These are phyloP conservation scores for Fusarium agapanthi DNA, from an alignment of 2,329 filamentous ascomycete species.

Conservation along the genomic window DNA sequence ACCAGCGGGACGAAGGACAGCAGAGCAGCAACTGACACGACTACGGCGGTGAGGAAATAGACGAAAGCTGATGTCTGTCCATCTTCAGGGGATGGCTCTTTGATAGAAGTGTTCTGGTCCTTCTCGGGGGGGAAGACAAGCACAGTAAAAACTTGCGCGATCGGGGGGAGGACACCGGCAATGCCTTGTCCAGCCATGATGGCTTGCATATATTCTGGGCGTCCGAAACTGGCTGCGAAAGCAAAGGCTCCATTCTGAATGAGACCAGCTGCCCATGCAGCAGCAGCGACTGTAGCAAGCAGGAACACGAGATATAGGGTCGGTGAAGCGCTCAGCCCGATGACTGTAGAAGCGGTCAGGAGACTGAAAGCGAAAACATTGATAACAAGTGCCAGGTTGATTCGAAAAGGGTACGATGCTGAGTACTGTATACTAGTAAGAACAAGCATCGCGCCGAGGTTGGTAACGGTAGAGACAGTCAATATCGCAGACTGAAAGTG, in stretches of 20 bases:
- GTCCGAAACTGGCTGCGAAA: conserved; percentile 85
- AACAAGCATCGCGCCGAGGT: conserved; percentile 77
- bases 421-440: conserved; percentile 82
- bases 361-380: conserved; percentile 81
- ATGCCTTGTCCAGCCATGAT: conserved; percentile 96
- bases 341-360: conserved; percentile 80
- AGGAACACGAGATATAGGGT: conserved; percentile 80
- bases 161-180: conserved; percentile 86
- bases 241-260: conserved; percentile 96
- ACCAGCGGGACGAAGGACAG: conserved; percentile 79
- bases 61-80: conserved; percentile 74
- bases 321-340: conserved; percentile 70
- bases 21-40: conserved; percentile 75
- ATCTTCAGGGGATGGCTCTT: conserved; percentile 34
- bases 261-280: conserved; percentile 82
- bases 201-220: conserved; percentile 90
- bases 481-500: conserved; percentile 93
- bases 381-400: conserved; percentile 78
- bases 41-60: conserved; percentile 90
- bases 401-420: conserved; percentile 89
- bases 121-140: conserved; percentile 61
- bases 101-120: conserved; percentile 34
- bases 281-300: conserved; percentile 80
- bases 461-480: conserved; percentile 85
- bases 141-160: conserved; percentile 87